Base-by-base conservation (phyloP, 371 early-diverging fungal genomes). In the Mucor circinelloides region DNA sequence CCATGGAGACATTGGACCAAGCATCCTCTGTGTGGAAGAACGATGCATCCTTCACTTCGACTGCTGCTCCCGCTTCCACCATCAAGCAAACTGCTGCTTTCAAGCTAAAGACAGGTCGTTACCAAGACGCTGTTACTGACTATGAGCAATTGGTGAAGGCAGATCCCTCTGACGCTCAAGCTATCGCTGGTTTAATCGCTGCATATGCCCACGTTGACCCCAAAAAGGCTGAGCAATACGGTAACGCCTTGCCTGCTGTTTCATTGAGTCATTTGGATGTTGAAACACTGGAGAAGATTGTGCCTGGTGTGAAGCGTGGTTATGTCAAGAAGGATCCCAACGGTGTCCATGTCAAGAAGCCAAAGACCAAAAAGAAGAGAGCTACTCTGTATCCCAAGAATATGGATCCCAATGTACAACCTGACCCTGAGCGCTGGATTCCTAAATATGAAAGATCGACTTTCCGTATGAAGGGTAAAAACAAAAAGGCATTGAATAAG, bases 341-440 rank as follows among this genome's bases (percentile, higher is more conserved):
- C 46, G 63, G 68, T 36, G 62, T 48, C 13, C 67, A 61, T 61
- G 63, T 66, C 12, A 73, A 77, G 36, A 77, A 77, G 30, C 68
- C 84, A 13, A 85, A 82, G 63, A 78, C 74, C 28, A 88, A 87
- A 63, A 82, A 84, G 63, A 92, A 90, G 80, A 77, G 91, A 68
- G 85, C 85, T 66, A 80, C 87, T 3, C 68, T 84, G 38, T 66
- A 87, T 50, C 90, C 92, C 55, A 91, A 91, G 69, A 78, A 81
- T 23, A 73, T 78, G 64, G 79, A 87, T 63, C 74, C 87, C 12
- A 70, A 73, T 36, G 74, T 70, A 5, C 66, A 77, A 12, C 88
- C 90, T 46, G 91, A 93, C 79, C 92, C 92, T 31, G 91, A 93
- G 70, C 82, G 93, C 34, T 93, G 93, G 93, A 31, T 92, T 58